Evolutionary conservation across 192 early-diverging fungal species (phyloP).

Genomic region (Podila epigama): DNA sequence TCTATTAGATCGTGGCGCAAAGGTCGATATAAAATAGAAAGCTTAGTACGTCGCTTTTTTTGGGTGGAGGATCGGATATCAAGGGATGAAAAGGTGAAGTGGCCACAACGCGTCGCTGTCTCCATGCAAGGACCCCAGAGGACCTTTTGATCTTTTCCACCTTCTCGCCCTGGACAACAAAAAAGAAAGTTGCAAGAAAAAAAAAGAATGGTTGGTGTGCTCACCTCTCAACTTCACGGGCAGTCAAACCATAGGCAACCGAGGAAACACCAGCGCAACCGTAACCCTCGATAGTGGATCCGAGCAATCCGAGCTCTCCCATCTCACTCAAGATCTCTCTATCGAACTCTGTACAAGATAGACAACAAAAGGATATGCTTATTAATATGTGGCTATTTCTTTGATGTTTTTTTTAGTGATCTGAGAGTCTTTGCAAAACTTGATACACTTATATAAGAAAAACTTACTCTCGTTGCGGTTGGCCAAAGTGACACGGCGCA

Average conservation of each 20-base stretch:
- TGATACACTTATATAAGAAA: background rate
- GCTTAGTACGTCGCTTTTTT: too few relatives aligned
- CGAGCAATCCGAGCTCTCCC: constrained; percentile 92
- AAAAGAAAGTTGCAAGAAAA: background rate
- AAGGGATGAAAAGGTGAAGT: too few relatives aligned
- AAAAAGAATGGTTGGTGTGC: background rate
- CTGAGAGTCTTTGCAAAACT: background rate
- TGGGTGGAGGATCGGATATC: too few relatives aligned
- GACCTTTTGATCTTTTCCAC: too few relatives aligned
- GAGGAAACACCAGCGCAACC: constrained; percentile 98
- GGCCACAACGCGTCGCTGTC: too few relatives aligned
- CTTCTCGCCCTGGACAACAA: too few relatives aligned
- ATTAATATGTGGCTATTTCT: background rate
- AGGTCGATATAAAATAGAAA: too few relatives aligned
- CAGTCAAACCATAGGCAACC: constrained; percentile 95
- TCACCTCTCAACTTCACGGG: constrained; percentile 93
- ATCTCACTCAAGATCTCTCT: constrained; percentile 91
- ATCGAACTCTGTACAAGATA: constrained; percentile 74
- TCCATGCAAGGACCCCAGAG: too few relatives aligned
- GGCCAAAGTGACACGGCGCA: constrained; percentile 85
- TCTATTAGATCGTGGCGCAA: too few relatives aligned
- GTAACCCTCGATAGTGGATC: constrained; percentile 94
- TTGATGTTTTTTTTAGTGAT: background rate
- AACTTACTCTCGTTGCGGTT: constrained; percentile 84
- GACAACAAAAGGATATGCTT: background rate